These are phyloP conservation scores for Friedmanniomyces simplex DNA, from an alignment of 495 filamentous ascomycete genomes.

Conservation along the genomic window DNA sequence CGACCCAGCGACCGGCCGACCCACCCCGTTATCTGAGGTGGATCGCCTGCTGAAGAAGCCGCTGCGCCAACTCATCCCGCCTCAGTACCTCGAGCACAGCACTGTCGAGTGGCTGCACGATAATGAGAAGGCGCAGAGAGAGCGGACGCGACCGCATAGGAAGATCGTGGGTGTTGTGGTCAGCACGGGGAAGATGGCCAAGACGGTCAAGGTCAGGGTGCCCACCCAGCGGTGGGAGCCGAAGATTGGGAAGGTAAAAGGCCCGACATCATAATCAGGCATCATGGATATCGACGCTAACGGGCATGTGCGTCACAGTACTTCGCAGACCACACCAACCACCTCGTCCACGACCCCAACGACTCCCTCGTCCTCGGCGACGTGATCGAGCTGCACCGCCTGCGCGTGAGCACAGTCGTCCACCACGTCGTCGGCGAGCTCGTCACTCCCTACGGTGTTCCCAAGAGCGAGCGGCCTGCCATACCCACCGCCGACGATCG, in stretches of 20 bases:
- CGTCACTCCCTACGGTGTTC: constrained; percentile 57
- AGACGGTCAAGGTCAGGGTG: constrained; percentile 59
- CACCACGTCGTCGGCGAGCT: constrained; percentile 70
- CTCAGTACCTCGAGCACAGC: constrained; percentile 17
- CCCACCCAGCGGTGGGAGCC: constrained; percentile 52
- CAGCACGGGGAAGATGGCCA: constrained; percentile 57
- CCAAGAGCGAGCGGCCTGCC: constrained; percentile 51
- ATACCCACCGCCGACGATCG: constrained; percentile 55
- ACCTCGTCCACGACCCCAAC: constrained; percentile 64
- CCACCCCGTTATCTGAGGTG: constrained; percentile 1
- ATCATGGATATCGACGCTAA: not conserved
- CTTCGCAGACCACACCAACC: constrained; percentile 27
- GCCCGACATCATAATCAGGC: not conserved
- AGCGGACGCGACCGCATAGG: constrained; percentile 2
- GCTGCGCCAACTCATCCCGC: constrained; percentile 12
- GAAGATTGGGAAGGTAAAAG: constrained; percentile 31
- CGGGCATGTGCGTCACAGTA: constrained; percentile 22
- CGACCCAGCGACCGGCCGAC: not conserved
- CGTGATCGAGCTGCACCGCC: constrained; percentile 49
- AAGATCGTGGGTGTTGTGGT: constrained; percentile 49
- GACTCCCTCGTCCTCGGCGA: constrained; percentile 67
- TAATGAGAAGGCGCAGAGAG: constrained; percentile 5
- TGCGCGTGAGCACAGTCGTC: constrained; percentile 55
- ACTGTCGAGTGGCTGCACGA: constrained; percentile 1
- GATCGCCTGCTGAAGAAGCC: constrained; percentile 12